Evolutionary conservation across 176 grass and related monocot genomes (phyloP).

Genomic region (Oryza punctata): DNA sequence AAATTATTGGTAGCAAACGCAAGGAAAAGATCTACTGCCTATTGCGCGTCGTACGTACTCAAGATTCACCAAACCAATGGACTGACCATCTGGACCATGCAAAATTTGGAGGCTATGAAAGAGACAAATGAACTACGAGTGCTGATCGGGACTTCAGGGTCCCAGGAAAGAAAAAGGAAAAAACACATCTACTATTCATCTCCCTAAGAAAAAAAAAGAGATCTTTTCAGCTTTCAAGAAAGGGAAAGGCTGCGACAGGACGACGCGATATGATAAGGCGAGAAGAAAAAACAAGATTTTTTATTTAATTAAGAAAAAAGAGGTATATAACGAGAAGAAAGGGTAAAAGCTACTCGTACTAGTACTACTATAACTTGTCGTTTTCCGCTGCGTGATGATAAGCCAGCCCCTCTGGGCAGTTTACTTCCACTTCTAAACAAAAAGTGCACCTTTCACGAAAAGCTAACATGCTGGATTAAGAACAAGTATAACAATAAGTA

Average conservation of each 20-base stretch:
- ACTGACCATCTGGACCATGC: not conserved
- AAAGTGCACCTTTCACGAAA: not conserved
- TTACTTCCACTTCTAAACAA: not conserved
- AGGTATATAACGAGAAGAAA: not conserved
- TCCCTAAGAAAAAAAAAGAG: not conserved
- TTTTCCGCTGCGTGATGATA: not conserved
- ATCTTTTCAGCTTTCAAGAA: slow-evolving; percentile 9
- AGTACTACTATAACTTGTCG: not conserved
- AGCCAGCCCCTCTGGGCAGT: not conserved
- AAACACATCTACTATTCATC: not conserved
- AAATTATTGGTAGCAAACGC: not conserved
- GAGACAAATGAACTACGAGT: slow-evolving; percentile 14
- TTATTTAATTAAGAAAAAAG: not conserved
- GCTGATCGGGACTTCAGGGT: not conserved
- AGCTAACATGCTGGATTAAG: not conserved
- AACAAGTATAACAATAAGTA: no score
- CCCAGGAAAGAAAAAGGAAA: not conserved
- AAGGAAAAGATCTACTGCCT: not conserved
- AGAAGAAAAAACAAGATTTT: no score
- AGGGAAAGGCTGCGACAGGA: not conserved
- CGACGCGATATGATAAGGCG: not conserved
- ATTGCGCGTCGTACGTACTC: not conserved
- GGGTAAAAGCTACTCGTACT: not conserved
- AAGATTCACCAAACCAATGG: not conserved
- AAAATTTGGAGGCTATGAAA: slow-evolving; percentile 6